These are phyloP conservation scores for Agaricus sinodeliciosus DNA, from an alignment of 768 basidiomycete species.

Conservation along the genomic window DNA sequence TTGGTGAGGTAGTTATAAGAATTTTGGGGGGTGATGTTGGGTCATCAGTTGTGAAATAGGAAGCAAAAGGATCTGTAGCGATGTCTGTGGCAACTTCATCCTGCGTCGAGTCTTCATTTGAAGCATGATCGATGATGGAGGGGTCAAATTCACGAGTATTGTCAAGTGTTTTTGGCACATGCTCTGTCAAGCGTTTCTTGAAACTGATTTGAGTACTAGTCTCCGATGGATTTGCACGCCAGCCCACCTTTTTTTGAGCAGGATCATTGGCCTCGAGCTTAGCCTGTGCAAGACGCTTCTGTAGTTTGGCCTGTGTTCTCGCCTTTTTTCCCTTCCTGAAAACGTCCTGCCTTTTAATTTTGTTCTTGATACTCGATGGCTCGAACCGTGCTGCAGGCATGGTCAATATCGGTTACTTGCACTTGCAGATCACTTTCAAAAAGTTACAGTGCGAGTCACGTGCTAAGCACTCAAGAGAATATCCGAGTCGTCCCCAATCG, in stretches of 20 bases:
- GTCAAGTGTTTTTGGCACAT: constrained; percentile 88
- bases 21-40: constrained; percentile 77
- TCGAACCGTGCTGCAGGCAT: constrained; percentile 58
- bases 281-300: constrained; percentile 69
- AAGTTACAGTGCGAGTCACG: neutral
- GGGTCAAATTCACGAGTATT: constrained; percentile 86
- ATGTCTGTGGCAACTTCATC: constrained; percentile 65
- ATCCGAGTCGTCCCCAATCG: too few species aligned
- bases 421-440: neutral
- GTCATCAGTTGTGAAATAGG: constrained; percentile 67
- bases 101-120: constrained; percentile 25
- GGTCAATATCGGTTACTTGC: neutral
- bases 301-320: constrained; percentile 75
- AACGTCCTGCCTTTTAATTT: constrained; percentile 79
- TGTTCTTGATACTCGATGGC: constrained; percentile 76
- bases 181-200: constrained; percentile 77
- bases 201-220: neutral
- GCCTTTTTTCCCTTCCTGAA: constrained; percentile 67
- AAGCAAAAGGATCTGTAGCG: constrained; percentile 69
- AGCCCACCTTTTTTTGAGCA: constrained; percentile 64
- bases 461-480: neutral
- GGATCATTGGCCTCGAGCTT: constrained; percentile 76
- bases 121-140: constrained; percentile 53
- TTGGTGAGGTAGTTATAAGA: constrained; percentile 84
- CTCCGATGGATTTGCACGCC: neutral